These are phyloP conservation scores for Glutinoglossum americanum DNA, from an alignment of 495 filamentous ascomycete species.

Conservation along the genomic window DNA sequence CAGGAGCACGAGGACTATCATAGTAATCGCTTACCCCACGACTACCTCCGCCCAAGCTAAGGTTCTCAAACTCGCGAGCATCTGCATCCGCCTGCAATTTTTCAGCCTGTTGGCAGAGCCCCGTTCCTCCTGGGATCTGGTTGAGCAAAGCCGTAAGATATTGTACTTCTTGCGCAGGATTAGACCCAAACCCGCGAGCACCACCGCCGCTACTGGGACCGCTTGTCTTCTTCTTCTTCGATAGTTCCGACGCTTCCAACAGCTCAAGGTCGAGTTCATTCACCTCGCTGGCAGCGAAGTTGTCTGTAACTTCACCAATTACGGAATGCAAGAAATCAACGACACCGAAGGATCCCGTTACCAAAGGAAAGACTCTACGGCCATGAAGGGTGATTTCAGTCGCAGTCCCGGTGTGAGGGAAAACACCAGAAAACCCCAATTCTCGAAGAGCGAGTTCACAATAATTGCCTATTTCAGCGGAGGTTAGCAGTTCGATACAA, in stretches of 20 bases:
- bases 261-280: slow-evolving; percentile 70
- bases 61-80: slow-evolving; percentile 47
- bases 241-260: slow-evolving; percentile 29
- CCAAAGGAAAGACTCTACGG: slow-evolving; percentile 59
- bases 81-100: slow-evolving; percentile 53
- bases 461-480: slow-evolving; percentile 41
- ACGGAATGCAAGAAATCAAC: slow-evolving; percentile 95
- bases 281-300: slow-evolving; percentile 88
- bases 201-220: slow-evolving; percentile 20
- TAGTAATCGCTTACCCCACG: neutral
- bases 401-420: slow-evolving; percentile 58
- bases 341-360: slow-evolving; percentile 78
- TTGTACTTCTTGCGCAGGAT: slow-evolving; percentile 19
- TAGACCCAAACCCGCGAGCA: slow-evolving; percentile 14
- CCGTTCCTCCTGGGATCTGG: slow-evolving; percentile 60
- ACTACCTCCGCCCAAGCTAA: slow-evolving; percentile 7
- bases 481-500: neutral
- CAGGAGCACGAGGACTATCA: neutral
- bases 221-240: slow-evolving; percentile 15
- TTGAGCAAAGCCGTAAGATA: slow-evolving; percentile 50
- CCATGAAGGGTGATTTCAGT: slow-evolving; percentile 56
- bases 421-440: slow-evolving; percentile 61
- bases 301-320: slow-evolving; percentile 85
- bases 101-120: slow-evolving; percentile 56
- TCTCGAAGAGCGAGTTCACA: slow-evolving; percentile 72